Evolutionary conservation across 2,329 filamentous ascomycete genomes (phyloP), one percentile per base, ranked within the genome.

Genomic region (Parastagonospora avenae): DNA sequence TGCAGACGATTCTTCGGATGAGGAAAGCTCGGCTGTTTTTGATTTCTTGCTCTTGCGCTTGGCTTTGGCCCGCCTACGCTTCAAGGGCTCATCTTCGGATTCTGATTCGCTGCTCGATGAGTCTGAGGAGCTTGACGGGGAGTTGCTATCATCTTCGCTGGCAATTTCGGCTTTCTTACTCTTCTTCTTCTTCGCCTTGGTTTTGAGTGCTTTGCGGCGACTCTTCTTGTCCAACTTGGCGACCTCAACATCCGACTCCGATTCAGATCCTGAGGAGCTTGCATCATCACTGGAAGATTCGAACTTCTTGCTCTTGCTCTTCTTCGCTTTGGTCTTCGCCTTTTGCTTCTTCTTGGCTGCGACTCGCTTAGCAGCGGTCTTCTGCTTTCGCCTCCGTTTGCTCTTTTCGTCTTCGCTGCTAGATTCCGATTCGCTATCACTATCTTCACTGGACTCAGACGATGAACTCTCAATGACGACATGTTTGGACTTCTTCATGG

Each of bases 381-480:
- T 64, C 27, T 44, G 50, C 32, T 55, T 63, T 35, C 52, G 63
- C 53, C 60, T 67, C 12, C 55, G 60, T 50, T 60, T 68, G 9
- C 31, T 47, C 38, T 61, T 65, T 39, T 64, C 59, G 16, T 63
- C 58, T 7, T 66, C 64, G 6, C 49, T 56, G 28, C 48, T 60
- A 8, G 57, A 42, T 7, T 62, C 60, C 3, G 55, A 58, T 4
- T 65, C 64, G 33, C 54, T 60, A 4, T 55, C 52, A 30, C 50
- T 57, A 10, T 62, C 60, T 31, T 60, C 57, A 40, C 55, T 65
- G 11, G 42, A 41, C 1, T 69, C 68, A 16, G 71, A 60, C n/a
- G 52, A 48, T 27, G 54, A 61, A 6, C 46, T 59, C 38, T 66
- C 60, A 37, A 62, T 29, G 35, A 32, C 38, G 42, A 57, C 48